Evolutionary conservation across 345 rosid species (phyloP), one percentile per base, ranked within the genome.

Genomic region (Hibiscus syriacus): DNA sequence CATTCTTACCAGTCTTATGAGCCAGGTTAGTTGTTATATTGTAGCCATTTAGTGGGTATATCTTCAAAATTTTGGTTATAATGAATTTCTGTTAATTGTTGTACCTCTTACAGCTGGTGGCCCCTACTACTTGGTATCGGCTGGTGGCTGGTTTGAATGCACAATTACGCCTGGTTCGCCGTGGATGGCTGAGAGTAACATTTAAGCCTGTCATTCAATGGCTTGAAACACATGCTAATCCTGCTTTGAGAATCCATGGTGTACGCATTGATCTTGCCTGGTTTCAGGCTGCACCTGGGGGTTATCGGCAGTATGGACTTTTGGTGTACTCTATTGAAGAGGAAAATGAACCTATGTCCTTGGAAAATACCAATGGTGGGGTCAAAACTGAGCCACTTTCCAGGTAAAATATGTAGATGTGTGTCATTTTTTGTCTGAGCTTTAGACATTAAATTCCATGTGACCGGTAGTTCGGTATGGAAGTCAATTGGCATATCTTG

Each of bases 101-200:
- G 22, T 52, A 22, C 27, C 27, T 53, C 54, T 72, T 74, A 68
- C 85, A 95, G 99, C 75, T 80, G 30, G 86, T 86, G 72, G 86
- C 97, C 6, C 91, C 99, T 25, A 95, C 99, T 52, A 85, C 86
- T 43, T 95, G 99, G 97, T 95, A 88, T 68, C 86, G 98, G 32
- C 81, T 92, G 82, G 92, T 87, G 77, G 97, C 99, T 73, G 99
- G 99, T 86, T 82, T 95, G 79, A 95, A 90, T 87, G 97, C 96
- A 67, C 99, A 90, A 72, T 73, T 92, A 66, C 96, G 99, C 65
- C 80, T 95, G 65, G 99, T 95, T 85, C 78, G 85, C 43, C 86
- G 87, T 64, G 98, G 99, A 68, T 80, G 90, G 64, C 76, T 95
- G 54, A 79, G 77, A 75, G 78, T 75, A 48, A 86, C 99, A 59